Evolutionary conservation across 2,329 filamentous ascomycete species (phyloP), one percentile per base, ranked within the genome.

Genomic region (Xylaria sp.): DNA sequence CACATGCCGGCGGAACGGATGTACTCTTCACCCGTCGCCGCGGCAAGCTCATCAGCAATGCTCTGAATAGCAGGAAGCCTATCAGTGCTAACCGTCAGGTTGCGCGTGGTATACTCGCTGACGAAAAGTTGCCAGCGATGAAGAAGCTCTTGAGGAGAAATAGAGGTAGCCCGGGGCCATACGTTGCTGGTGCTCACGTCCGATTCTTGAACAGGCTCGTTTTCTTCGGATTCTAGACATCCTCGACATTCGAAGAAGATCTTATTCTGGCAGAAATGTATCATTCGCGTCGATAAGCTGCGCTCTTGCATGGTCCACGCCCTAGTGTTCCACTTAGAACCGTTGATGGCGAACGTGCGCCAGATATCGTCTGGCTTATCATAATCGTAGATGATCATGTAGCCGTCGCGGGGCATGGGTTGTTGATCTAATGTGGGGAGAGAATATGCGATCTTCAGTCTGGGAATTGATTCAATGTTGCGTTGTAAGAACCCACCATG

Each of bases 301-400:
- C 65, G 60, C 42, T 69, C 67, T 50, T 69, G 67, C 65, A 69
- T 67, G 2, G 67, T 67, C 67, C 64, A 68, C 0, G 51, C 64
- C 25, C 67, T 56, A 3, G 64, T 68, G 38, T 67, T 62, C 67
- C 67, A 68, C 37, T 57, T 52, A 21, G 66, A 65, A 3, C 61
- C 55, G 28, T 59, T 64, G 2, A 67, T 42, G 11, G 65, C 61
- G 17, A 49, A 57, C 43, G 58, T 53, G 21, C 64, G 61, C 31
- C 57, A 57, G n/a, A 23, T 63, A 23, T 62, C 60, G 3, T 37
- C 38, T 1, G 56, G 37, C 11, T 57, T 59, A 7, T 53, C 58
- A n/a, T 57, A 57, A 19, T 49, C 50, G 23, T 57, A 60, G 35
- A 60, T 23, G n/a, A 64, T 47, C 59, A 67, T 57, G 37, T 59